phyloP scores from a whole-genome alignment of 2,329 filamentous ascomycete genomes.

The Aspergillus pseudoglaucus region DNA sequence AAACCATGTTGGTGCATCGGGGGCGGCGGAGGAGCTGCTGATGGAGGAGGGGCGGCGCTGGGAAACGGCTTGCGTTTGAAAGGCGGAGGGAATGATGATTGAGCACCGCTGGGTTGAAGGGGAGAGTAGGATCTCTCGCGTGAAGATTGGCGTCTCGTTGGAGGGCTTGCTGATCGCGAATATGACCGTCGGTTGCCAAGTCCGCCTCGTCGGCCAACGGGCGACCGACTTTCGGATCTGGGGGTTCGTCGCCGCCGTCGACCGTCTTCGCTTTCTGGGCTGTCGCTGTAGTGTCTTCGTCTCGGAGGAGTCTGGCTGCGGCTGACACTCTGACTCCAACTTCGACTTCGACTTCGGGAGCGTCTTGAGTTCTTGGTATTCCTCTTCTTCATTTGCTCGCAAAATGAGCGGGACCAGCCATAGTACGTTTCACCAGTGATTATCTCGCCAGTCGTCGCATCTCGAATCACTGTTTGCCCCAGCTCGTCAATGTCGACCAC shows the following conservation, averaged over 20 bases:
- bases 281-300: conserved; percentile 36
- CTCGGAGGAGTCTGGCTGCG: conserved; percentile 37
- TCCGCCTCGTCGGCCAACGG: conserved; percentile 12
- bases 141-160: conserved; percentile 20
- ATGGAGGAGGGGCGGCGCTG: conserved; percentile 10
- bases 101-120: conserved; percentile 20
- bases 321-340: conserved; percentile 43
- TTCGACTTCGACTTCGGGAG: conserved; percentile 33
- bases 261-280: conserved; percentile 24
- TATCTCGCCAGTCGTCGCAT: conserved; percentile 61
- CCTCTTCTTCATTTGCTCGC: conserved; percentile 65
- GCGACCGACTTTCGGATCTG: conserved; percentile 25
- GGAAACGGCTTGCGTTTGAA: conserved; percentile 14
- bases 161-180: conserved; percentile 20
- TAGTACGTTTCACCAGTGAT: conserved; percentile 71
- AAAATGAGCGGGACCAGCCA: conserved; percentile 77
- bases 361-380: conserved; percentile 14
- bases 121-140: conserved; percentile 26
- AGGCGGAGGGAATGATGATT: conserved; percentile 15
- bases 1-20: conserved; percentile 3
- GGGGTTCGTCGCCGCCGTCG: conserved; percentile 18
- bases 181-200: conserved; percentile 16
- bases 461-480: conserved; percentile 60
- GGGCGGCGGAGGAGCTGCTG: conserved; percentile 4
- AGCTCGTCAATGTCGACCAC: conserved; percentile 65